Evolutionary conservation across 345 rosid species (phyloP), one percentile per base, ranked within the genome.

Genomic region (Pistacia integerrima): DNA sequence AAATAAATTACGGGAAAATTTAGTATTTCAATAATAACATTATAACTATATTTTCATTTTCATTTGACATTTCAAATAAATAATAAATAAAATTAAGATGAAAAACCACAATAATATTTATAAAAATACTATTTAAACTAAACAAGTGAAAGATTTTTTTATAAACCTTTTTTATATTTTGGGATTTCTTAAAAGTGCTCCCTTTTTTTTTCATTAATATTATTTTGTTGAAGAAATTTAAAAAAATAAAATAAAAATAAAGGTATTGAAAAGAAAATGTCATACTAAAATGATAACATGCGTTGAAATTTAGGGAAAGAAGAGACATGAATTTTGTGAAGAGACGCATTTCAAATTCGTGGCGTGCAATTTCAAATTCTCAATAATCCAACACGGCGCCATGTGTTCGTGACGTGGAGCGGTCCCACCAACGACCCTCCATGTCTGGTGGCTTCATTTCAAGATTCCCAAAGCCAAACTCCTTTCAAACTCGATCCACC

Each of bases 401-500:
- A 82, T 61, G 84, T 73, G 76, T 74, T 20, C 22, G 67, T 78
- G 82, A 80, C 77, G 82, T 74, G 82, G 76, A 33, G 55, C 81
- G 77, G 73, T 3, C 88, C 84, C 74, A 14, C 76, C 70, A 4
- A 41, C 11, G 61, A 56, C 18, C 13, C 58, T 48, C 63, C 65
- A 14, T 64, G 58, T 44, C 57, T 4, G 64, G 69, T 74, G 51
- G 76, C 55, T 16, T 17, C 14, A 25, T 30, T 8, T 36, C 44
- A 8, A 14, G 22, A 13, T 71, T 36, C 41, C 12, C 1, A 70
- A 54, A 70, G 18, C 41, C 4, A 30, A 5, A 25, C 60, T 3
- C 38, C 11, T 36, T 58, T 59, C 75, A 22, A 41, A 22, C 65
- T 17, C 33, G 0, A 30, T 30, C 33, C 33, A 30, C 33, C 33